phyloP scores from a whole-genome alignment of 2,329 filamentous ascomycete species.

The Bipolaris gigantea region DNA sequence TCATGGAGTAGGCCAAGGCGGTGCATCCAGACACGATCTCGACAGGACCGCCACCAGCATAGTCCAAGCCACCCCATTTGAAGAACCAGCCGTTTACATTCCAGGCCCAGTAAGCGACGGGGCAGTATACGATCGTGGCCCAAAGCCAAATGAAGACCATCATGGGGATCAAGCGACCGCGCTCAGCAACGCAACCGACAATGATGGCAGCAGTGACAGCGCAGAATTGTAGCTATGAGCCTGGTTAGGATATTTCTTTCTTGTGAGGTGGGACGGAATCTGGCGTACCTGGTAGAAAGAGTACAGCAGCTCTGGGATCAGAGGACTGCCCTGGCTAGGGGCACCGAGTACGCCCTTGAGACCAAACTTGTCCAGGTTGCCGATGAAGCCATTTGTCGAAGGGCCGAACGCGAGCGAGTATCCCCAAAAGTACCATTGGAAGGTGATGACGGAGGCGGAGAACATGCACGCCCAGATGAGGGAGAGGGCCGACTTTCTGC shows the following conservation, averaged over 20 bases:
- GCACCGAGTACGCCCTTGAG: constrained; percentile 79
- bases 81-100: constrained; percentile 91
- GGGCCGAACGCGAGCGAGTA: constrained; percentile 92
- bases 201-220: constrained; percentile 89
- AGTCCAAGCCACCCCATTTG: constrained; percentile 90
- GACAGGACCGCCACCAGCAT: constrained; percentile 94
- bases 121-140: constrained; percentile 97
- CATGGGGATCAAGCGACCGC: constrained; percentile 86
- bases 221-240: constrained; percentile 87
- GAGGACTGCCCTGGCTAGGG: constrained; percentile 84
- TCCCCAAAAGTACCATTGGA: constrained; percentile 99
- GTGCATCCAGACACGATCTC: constrained; percentile 94
- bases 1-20: constrained; percentile 91
- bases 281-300: constrained; percentile 83
- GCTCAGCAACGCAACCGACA: constrained; percentile 89
- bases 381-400: constrained; percentile 87
- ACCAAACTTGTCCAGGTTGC: constrained; percentile 85
- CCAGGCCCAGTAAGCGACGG: constrained; percentile 95
- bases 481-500: constrained; percentile 93
- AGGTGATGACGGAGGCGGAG: constrained; percentile 84
- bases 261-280: not conserved
- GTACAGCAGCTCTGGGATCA: constrained; percentile 88
- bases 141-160: constrained; percentile 97
- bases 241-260: constrained; percentile 15
- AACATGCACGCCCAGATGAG: constrained; percentile 98